Conservation (phyloP, 2,329 filamentous ascomycete species). For the Colletotrichum sp. region DNA sequence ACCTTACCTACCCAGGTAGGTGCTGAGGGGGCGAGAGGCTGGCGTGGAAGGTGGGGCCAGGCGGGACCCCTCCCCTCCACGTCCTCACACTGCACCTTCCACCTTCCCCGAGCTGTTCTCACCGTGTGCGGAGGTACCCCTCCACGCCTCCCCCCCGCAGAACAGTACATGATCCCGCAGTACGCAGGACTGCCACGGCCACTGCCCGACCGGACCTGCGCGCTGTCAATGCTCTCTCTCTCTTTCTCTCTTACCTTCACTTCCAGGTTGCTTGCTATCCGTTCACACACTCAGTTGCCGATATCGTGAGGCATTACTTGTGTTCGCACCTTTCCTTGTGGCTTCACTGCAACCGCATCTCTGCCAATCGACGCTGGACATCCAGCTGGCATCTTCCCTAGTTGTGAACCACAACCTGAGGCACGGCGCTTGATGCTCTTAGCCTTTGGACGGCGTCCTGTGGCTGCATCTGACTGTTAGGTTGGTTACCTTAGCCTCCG, state of each 20-base stretch:
- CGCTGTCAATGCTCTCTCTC: neutral
- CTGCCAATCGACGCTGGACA: neutral
- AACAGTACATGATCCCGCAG: neutral
- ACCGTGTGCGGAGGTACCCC: neutral
- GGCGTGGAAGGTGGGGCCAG: constrained; percentile 1
- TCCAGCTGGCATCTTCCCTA: neutral
- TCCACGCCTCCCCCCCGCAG: neutral
- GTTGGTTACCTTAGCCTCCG: neutral
- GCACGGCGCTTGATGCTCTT: neutral
- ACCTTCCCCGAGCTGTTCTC: neutral
- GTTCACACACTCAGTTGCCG: neutral
- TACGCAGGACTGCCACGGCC: neutral
- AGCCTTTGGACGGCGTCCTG: neutral
- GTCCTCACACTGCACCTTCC: neutral
- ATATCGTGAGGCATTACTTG: neutral
- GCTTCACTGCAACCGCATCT: neutral
- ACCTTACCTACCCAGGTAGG: too few relatives aligned
- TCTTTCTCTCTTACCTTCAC: neutral
- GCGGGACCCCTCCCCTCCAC: neutral
- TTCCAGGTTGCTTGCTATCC: neutral
- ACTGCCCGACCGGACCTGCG: neutral
- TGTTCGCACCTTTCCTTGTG: neutral
- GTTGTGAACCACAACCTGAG: neutral
- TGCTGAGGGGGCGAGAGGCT: neutral
- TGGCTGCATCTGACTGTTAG: neutral